phyloP scores from a whole-genome alignment of 2,329 filamentous ascomycete genomes.

The Alternaria angustiovoidea region DNA sequence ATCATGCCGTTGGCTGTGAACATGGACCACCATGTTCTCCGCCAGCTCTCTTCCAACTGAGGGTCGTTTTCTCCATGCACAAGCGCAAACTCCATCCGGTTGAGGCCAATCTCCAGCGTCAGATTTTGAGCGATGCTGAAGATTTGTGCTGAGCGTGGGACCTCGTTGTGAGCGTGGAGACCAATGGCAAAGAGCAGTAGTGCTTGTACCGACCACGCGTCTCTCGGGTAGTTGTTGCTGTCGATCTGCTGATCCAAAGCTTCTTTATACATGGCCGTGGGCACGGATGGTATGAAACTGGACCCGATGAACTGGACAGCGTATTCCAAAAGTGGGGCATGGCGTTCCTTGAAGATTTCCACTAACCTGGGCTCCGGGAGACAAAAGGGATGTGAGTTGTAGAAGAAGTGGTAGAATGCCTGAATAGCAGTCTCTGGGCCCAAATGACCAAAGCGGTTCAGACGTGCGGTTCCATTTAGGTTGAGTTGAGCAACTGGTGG shows the following conservation, averaged over 20 bases:
- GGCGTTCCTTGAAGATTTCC: constrained; percentile 52
- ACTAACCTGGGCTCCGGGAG: constrained; percentile 57
- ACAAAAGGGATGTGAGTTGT: constrained; percentile 64
- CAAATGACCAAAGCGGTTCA: constrained; percentile 39
- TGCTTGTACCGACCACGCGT: constrained; percentile 74
- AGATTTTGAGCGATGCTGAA: constrained; percentile 73
- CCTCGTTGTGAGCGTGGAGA: constrained; percentile 78
- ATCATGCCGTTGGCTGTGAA: constrained; percentile 86
- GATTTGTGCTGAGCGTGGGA: constrained; percentile 71
- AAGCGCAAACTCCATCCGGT: constrained; percentile 72
- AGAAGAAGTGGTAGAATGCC: constrained; percentile 60
- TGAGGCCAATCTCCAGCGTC: constrained; percentile 78
- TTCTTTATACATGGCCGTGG: constrained; percentile 56
- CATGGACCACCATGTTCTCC: constrained; percentile 89
- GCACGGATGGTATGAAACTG: constrained; percentile 59
- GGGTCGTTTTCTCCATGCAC: constrained; percentile 70
- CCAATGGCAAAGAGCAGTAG: constrained; percentile 79
- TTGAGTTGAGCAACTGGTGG: constrained; percentile 41
- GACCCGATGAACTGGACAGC: constrained; percentile 66
- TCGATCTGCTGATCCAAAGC: constrained; percentile 44
- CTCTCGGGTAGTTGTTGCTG: constrained; percentile 42
- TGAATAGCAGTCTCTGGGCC: constrained; percentile 42
- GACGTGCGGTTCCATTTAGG: constrained; percentile 42
- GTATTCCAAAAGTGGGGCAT: constrained; percentile 57
- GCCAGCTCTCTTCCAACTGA: constrained; percentile 81